Percentiles rank a stretch among this genome's conserved stretches.
Evolutionary conservation across 1,139 yeast genomes (phyloP).

Genomic region (Suhomyces bokatorum): DNA sequence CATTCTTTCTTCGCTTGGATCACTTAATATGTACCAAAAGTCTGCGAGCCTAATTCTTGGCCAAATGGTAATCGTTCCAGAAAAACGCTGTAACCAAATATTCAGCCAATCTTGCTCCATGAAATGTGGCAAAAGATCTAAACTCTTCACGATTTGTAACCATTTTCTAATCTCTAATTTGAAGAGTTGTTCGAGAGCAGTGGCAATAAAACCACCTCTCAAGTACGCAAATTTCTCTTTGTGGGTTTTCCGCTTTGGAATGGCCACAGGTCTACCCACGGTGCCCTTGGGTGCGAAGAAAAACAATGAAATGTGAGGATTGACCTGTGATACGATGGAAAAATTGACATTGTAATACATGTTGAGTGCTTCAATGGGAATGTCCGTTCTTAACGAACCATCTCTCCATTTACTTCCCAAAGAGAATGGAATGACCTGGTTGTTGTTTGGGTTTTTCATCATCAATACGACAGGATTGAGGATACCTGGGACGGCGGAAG

Average conservation of each 20-base stretch:
- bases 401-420: slow-evolving; percentile 78
- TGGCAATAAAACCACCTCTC: slow-evolving; percentile 75
- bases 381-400: slow-evolving; percentile 71
- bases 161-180: slow-evolving; percentile 75
- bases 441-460: slow-evolving; percentile 58
- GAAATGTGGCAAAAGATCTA: slow-evolving; percentile 68
- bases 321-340: slow-evolving; percentile 77
- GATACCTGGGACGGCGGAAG: slow-evolving; percentile 86
- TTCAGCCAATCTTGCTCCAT: slow-evolving; percentile 81
- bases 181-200: slow-evolving; percentile 69
- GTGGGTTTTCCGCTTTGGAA: slow-evolving; percentile 48
- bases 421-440: slow-evolving; percentile 60
- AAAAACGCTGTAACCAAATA: slow-evolving; percentile 70
- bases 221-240: slow-evolving; percentile 44
- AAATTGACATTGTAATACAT: slow-evolving; percentile 79
- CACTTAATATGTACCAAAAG: slow-evolving; percentile 64
- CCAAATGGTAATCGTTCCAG: slow-evolving; percentile 77
- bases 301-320: slow-evolving; percentile 77
- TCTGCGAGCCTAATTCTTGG: slow-evolving; percentile 63
- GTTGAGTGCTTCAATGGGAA: slow-evolving; percentile 67
- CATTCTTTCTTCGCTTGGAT: slow-evolving; percentile 62
- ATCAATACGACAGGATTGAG: slow-evolving; percentile 76
- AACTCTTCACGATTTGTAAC: slow-evolving; percentile 63
- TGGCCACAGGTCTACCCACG: slow-evolving; percentile 74
- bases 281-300: slow-evolving; percentile 81